Evolutionary conservation across 2,329 filamentous ascomycete genomes (phyloP), one percentile per base, ranked within the genome.

Genomic region (Xenoacremonium recifei): DNA sequence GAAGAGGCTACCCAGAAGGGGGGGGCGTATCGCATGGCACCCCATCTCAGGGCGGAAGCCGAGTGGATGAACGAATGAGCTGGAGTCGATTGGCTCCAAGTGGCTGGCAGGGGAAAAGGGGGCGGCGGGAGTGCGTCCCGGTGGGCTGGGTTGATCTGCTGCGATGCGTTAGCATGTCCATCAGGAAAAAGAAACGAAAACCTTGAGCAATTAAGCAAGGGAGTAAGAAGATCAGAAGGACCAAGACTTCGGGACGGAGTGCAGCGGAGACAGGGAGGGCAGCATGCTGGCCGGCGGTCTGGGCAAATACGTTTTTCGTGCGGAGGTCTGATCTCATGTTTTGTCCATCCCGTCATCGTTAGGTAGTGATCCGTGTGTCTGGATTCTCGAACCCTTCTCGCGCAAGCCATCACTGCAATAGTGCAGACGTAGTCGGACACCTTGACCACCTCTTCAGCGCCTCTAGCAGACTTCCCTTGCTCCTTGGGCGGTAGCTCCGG

Each of bases 61-160:
- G 55, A 58, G 46, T 58, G 55, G 55, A 37, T 40, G 37, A 42
- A 21, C 37, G 36, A 37, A 36, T 35, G 44, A 42, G 39, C 42
- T 42, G 40, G 42, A 34, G 11, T 42, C 18, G 43, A 45, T 43
- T 57, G 47, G 53, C 44, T 40, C 47, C 51, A 18, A 20, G 32
- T 18, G 32, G 17, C 5, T 19, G 32, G 7, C 15, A 57, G 53
- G 55, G 54, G 55, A 54, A 58, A 57, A 57, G 45, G 55, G 52
- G 55, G 53, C 51, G 33, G 47, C 51, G 53, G 55, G 41, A 55
- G 48, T 52, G 47, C 48, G 55, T 55, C 55, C 55, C 55, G 51
- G 55, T 51, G 53, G 47, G 40, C 55, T 58, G 55, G 55, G 55
- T 58, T 58, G 55, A 58, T 58, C 55, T 58, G 49, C 57, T 57